Percentiles rank a stretch among this genome's conserved stretches.
phyloP scores from a whole-genome alignment of 2,329 filamentous ascomycete species.

The Penicillium freii region DNA sequence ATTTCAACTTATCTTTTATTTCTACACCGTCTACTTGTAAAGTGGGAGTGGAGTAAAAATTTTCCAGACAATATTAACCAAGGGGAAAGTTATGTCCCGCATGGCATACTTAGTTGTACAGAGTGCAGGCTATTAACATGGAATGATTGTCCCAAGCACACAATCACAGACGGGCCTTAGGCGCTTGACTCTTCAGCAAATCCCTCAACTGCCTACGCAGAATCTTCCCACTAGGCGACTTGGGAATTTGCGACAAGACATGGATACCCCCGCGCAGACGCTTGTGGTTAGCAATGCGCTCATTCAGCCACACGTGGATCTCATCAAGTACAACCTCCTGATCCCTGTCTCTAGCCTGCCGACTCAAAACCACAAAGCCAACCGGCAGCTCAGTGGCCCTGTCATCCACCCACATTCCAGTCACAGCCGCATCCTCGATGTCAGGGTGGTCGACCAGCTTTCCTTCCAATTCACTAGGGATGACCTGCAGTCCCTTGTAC shows the following conservation, averaged over 20 bases:
- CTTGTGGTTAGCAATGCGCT: slow-evolving; percentile 34
- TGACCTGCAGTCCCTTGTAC: slow-evolving; percentile 24
- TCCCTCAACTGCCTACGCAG: slow-evolving; percentile 28
- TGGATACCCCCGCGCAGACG: slow-evolving; percentile 33
- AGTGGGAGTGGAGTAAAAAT: too few species aligned
- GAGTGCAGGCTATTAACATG: not conserved
- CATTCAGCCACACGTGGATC: slow-evolving; percentile 23
- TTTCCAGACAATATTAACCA: too few species aligned
- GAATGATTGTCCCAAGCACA: too few species aligned
- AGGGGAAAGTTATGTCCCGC: too few species aligned
- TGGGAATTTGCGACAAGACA: slow-evolving; percentile 34
- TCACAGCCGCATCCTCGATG: slow-evolving; percentile 22
- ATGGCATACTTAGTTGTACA: too few species aligned
- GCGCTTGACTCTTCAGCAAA: slow-evolving; percentile 16
- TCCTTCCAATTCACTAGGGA: slow-evolving; percentile 24
- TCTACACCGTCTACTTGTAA: too few species aligned
- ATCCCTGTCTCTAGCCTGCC: slow-evolving; percentile 8
- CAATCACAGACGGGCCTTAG: slow-evolving; percentile 19
- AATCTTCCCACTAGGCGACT: slow-evolving; percentile 37
- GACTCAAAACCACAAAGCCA: slow-evolving; percentile 21
- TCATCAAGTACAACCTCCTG: slow-evolving; percentile 8
- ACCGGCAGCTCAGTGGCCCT: slow-evolving; percentile 22
- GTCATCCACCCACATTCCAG: slow-evolving; percentile 23
- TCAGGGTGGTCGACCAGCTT: slow-evolving; percentile 23
- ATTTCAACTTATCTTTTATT: too few species aligned